Conservation (phyloP, 1,139 yeast species). For the Protomyces macrosporus region DNA sequence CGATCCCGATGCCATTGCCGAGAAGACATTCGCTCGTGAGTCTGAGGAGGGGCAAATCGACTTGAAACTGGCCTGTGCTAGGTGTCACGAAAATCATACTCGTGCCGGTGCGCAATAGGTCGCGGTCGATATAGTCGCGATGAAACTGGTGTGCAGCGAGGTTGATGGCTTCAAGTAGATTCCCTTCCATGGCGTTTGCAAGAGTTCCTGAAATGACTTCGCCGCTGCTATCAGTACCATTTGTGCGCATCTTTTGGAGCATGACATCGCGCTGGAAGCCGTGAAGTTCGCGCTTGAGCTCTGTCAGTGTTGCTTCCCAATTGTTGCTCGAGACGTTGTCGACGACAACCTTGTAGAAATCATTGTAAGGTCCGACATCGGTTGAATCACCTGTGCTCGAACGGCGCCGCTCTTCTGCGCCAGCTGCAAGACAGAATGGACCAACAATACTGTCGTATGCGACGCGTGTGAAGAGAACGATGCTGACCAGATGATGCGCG, state of each 20-base stretch:
- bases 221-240: conserved; percentile 17
- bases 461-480: conserved; percentile 79
- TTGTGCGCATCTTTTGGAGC: conserved; percentile 35
- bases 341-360: conserved; percentile 87
- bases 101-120: conserved; percentile 75
- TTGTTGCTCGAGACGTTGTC: conserved; percentile 60
- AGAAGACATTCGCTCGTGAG: conserved; percentile 71
- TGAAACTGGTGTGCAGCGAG: conserved; percentile 71
- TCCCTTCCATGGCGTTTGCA: conserved; percentile 84
- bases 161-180: conserved; percentile 78
- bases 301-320: conserved; percentile 91
- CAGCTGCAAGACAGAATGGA: conserved; percentile 13
- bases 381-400: not conserved
- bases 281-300: conserved; percentile 76
- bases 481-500: conserved; percentile 86
- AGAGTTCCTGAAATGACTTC: conserved; percentile 43
- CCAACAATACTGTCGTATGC: conserved; percentile 41
- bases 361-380: conserved; percentile 39
- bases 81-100: conserved; percentile 85
- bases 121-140: conserved; percentile 81
- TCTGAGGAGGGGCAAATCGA: conserved; percentile 69
- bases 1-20: conserved; percentile 77
- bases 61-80: conserved; percentile 90
- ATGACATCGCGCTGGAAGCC: conserved; percentile 72
- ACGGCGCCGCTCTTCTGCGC: not conserved